Base-by-base conservation (phyloP, 805 yeast species). In the Brettanomyces naardenensis region DNA sequence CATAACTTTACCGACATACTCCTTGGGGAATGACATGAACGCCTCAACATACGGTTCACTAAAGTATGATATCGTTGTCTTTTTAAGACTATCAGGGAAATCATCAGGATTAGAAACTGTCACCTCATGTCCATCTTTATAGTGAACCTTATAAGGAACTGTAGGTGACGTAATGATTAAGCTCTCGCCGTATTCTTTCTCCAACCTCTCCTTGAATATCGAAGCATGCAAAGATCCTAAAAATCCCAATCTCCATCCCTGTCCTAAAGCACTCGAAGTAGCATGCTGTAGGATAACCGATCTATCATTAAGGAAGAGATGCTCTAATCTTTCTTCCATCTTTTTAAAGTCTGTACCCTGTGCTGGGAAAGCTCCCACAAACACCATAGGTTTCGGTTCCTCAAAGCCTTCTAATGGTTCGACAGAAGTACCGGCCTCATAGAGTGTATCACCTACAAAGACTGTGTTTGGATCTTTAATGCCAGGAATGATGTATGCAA, bases 311-410 rank as follows among this genome's bases (percentile, higher is more conserved):
- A 92, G 65, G 5, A 90, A 95, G 45, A 90, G 66, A 52, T 87
- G 88, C 49, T 81, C 85, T 59, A 90, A 77, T 56, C 88, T 81
- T 50, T 92, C 97, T 53, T 92, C 95, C 66, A 90, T 69, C 20
- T 74, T 80, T 43, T 84, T 83, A 58, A 90, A 90, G 51, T 90
- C 95, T 0, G 81, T 72, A 4, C 95, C 95, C 52, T 90, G 95
- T 0, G 96, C 92, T 0, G 98, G 97, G 50, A 87, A 90, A 0
- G 97, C 98, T 11, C 97, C 97, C 35, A 90, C 94, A 57, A 90
- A 92, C 6, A 90, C 97, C 97, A 92, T 92, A 1, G 97, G 96
- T 58, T 92, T 89, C 1, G 95, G 89, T 51, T 87, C 96, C 59
- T 89, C 97, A 58, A 90, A 92, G 1, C 97, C 97, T 1, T 94